Evolutionary conservation across 1,284 basidiomycete genomes (phyloP), one percentile per base, ranked within the genome.

Genomic region (Apiotrichum brassicae): DNA sequence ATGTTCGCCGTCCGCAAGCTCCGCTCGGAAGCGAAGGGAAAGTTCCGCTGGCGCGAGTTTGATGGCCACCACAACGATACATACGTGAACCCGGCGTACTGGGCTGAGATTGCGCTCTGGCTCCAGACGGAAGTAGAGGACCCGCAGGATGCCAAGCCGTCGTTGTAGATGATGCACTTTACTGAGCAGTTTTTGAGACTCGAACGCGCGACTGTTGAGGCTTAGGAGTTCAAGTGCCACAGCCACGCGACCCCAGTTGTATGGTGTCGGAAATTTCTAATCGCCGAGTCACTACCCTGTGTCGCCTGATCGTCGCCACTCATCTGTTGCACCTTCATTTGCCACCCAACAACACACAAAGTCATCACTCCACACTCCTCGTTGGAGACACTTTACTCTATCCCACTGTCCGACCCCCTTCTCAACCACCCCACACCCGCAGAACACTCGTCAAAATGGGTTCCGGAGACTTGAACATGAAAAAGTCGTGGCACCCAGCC

Each of bases 401-500:
- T 30, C 14, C 28, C 28, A 8, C 28, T 30, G 7, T 16, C 33
- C 33, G n/a, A 7, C 12, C 12, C 33, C 33, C 12, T n/a, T 20
- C 16, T 22, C 36, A 37, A 30, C 33, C 14, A 34, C 33, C 33
- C 12, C 33, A 2, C 13, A 34, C 14, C 18, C 33, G 11, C 28
- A 9, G 28, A 49, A 26, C n/a, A 43, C 26, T 16, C 25, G 13
- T 33, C 79, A 92, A 86, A 64, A 95, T 95, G 91, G 91, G 91
- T 81, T 88, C 88, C 56, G 88, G 88, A 59, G 72, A 75, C 64
- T 61, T 68, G 33, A 70, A 70, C 55, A 67, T 68, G 91, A 97
- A 95, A 75, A 93, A 94, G 81, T 90, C 89, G 60, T 97, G 93
- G 92, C 54, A 97, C 74, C 90, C 91, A 79, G 86, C 94, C 80